These are phyloP conservation scores for Fusarium gaditjirri DNA, from an alignment of 2,329 filamentous ascomycete species.

Conservation along the genomic window DNA sequence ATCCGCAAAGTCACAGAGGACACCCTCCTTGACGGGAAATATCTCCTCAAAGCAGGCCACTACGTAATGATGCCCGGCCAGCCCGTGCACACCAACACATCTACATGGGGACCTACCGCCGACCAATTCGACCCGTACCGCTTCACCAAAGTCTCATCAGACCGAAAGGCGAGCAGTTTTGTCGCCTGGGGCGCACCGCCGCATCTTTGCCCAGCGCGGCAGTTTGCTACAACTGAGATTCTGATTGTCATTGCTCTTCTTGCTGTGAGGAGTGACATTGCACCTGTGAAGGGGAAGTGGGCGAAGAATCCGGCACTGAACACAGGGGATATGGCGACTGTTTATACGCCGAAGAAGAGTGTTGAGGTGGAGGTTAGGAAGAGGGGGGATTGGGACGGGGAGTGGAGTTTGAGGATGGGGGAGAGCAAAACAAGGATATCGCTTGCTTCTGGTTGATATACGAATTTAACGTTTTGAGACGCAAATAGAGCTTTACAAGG, in stretches of 20 bases:
- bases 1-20: slow-evolving; percentile 48
- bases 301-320: slow-evolving; percentile 7
- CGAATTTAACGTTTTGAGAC: too few species aligned
- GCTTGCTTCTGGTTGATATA: slow-evolving; percentile 37
- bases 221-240: slow-evolving; percentile 46
- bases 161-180: slow-evolving; percentile 44
- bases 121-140: slow-evolving; percentile 32
- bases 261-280: slow-evolving; percentile 6
- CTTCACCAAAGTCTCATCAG: slow-evolving; percentile 7
- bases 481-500: too few species aligned
- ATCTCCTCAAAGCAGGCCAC: slow-evolving; percentile 51
- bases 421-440: slow-evolving; percentile 40
- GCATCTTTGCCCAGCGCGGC: slow-evolving; percentile 45
- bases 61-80: slow-evolving; percentile 50
- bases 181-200: slow-evolving; percentile 45
- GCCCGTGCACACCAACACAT: slow-evolving; percentile 45
- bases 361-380: slow-evolving; percentile 15
- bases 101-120: slow-evolving; percentile 49
- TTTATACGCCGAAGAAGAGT: slow-evolving; percentile 31
- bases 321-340: slow-evolving; percentile 7
- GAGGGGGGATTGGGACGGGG: slow-evolving; percentile 22
- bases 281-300: not conserved
- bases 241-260: slow-evolving; percentile 36
- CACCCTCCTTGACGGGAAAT: slow-evolving; percentile 47
- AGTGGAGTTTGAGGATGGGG: slow-evolving; percentile 40